These are phyloP conservation scores for Miscanthus lutarioriparius DNA, from an alignment of 176 grass and related monocot genomes.

Conservation along the genomic window DNA sequence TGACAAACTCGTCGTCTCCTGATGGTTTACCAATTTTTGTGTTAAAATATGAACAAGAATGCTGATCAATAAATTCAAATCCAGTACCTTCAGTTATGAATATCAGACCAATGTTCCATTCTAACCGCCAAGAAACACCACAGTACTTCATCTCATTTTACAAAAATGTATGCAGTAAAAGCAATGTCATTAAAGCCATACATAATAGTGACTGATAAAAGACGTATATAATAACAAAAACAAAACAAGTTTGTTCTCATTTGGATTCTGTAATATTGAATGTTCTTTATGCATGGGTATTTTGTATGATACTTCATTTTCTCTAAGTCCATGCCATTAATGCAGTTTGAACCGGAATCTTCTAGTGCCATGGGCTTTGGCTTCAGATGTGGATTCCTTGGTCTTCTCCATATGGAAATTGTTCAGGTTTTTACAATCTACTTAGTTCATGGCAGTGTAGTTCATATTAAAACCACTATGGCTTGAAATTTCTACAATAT, in stretches of 20 bases:
- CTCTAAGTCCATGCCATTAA: constrained; percentile 23
- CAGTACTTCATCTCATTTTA: not conserved
- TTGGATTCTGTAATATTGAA: constrained; percentile 20
- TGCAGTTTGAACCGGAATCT: constrained; percentile 94
- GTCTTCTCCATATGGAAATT: constrained; percentile 99
- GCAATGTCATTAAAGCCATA: not conserved
- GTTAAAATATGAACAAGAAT: not conserved
- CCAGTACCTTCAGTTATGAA: constrained; percentile 12
- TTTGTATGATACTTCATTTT: constrained; percentile 6
- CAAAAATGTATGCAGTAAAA: constrained; percentile 16
- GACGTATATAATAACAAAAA: not conserved
- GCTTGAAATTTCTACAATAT: constrained; percentile 29
- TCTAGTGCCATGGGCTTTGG: constrained; percentile 98
- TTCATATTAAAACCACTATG: constrained; percentile 28
- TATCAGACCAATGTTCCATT: constrained; percentile 9
- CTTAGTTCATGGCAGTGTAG: constrained; percentile 30
- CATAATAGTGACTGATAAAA: not conserved
- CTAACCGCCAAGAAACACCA: not conserved
- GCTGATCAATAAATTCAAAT: not conserved
- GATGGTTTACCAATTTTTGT: constrained; percentile 16
- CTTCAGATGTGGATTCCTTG: constrained; percentile 95
- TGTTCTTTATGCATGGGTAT: not conserved
- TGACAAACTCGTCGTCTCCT: not conserved
- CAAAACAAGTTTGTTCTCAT: not conserved
- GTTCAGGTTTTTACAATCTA: constrained; percentile 73